phyloP scores from a whole-genome alignment of 208 protist species.

The Trypanosoma boissoni region DNA sequence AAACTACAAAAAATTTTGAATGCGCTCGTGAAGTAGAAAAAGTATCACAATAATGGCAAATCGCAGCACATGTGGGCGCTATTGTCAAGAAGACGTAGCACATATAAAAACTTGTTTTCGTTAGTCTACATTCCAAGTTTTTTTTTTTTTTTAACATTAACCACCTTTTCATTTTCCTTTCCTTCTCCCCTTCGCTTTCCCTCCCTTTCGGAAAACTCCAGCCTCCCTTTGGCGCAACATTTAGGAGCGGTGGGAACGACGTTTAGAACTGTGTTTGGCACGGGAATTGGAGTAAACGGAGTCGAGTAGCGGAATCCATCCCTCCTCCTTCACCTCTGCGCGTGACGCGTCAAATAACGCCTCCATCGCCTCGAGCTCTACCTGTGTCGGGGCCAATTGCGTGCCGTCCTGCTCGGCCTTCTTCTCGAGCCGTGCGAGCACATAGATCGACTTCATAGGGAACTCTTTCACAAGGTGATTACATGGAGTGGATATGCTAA shows the following conservation, averaged over 20 bases:
- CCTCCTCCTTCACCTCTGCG: conserved; percentile 47
- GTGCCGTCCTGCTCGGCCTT: conserved; percentile 45
- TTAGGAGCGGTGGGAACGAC: too few species aligned
- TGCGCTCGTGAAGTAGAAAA: conserved; percentile 2
- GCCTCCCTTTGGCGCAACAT: too few species aligned
- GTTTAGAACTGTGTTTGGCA: too few species aligned
- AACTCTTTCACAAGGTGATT: conserved; percentile 60
- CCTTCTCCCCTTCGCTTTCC: too few species aligned
- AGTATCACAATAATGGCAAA: conserved; percentile 14
- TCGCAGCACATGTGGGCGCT: too few species aligned
- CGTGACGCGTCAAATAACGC: conserved; percentile 28
- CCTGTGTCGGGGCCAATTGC: conserved; percentile 32
- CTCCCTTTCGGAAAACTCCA: too few species aligned
- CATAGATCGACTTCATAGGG: conserved; percentile 63
- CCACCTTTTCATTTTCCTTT: neutral
- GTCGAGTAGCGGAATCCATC: conserved; percentile 42
- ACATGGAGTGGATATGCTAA: conserved; percentile 30
- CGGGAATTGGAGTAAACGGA: neutral
- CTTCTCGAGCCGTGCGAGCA: conserved; percentile 46
- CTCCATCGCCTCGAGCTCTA: conserved; percentile 55
- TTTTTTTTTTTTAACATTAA: neutral
- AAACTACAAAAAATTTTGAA: conserved; percentile 14
- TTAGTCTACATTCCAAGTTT: neutral
- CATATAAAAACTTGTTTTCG: neutral
- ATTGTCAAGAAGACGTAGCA: too few species aligned